Evolutionary conservation across 768 basidiomycete species (phyloP), one percentile per base, ranked within the genome.

Genomic region (Pulveroboletus sp.): DNA sequence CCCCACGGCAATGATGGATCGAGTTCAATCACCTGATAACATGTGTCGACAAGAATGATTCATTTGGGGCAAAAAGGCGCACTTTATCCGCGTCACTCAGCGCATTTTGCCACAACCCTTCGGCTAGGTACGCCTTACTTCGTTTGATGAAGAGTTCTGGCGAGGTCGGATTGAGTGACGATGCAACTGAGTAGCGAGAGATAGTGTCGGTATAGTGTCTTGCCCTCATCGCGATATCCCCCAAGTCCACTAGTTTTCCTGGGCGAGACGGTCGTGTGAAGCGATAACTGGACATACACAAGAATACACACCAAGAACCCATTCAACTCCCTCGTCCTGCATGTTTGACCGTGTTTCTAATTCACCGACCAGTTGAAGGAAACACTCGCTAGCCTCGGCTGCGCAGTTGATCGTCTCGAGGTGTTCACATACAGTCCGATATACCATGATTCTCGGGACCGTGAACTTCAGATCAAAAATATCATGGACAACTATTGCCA

Each of bases 51-150:
- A 39, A 5, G 6, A 24, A 14, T 14, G 7, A 20, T 20, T 9
- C 32, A 20, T 5, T 2, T 8, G 30, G 20, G 26, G 32, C 27
- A 19, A 19, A 4, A 8, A 5, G 23, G 10, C 40, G 1, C 6
- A 35, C 39, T 17, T 10, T n/a, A 14, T 50, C 40, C 14, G 50
- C 54, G 17, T 57, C 56, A 13, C 27, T 31, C 0, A 51, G 14
- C 0, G 47, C 50, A 10, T 20, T 34, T 16, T 43, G 22, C 45
- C 31, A 44, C 16, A 2, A 26, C 8, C 39, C 41, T 1, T 5
- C 2, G 31, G 31, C 31, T 13, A 31, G 4, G 8, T 47, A 8
- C 6, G 55, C 56, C 23, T 47, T 44, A 38, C 56, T 56, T 29
- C 56, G 56, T 29, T 45, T 45, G 11, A 30, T 13, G 2, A 55